A percentile compares a stretch with the other conserved stretches of the same genome.
These are phyloP conservation scores for Cladosporium sp. DNA, from an alignment of 2,329 filamentous ascomycete genomes.

Conservation along the genomic window DNA sequence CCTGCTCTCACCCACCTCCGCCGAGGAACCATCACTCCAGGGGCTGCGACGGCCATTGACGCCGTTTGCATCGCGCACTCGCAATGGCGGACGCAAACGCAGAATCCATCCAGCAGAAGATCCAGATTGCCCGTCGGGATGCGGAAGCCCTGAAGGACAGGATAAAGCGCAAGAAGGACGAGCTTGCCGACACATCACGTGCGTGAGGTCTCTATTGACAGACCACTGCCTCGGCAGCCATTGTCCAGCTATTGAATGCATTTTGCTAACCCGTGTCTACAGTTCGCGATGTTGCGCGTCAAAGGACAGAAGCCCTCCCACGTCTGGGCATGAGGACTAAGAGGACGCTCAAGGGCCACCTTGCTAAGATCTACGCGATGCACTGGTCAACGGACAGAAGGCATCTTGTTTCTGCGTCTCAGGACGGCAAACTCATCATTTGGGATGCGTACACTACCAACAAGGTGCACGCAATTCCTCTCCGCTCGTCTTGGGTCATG, in stretches of 20 bases:
- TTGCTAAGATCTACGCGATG: conserved; percentile 99
- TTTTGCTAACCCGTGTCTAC: conserved; percentile 30
- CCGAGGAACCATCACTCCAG: conserved; percentile 13
- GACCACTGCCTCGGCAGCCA: neutral
- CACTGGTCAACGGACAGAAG: conserved; percentile 99
- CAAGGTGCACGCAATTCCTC: conserved; percentile 97
- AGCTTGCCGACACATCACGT: conserved; percentile 97
- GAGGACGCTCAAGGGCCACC: conserved; percentile 93
- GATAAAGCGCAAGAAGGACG: conserved; percentile 99
- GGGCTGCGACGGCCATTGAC: conserved; percentile 23
- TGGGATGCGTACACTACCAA: conserved; percentile 99
- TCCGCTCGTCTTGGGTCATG: conserved; percentile 99
- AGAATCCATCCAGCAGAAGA: conserved; percentile 59
- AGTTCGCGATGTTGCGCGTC: conserved; percentile 92
- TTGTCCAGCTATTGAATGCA: neutral
- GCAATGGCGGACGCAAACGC: conserved; percentile 53
- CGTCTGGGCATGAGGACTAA: conserved; percentile 97
- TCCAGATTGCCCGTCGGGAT: conserved; percentile 96
- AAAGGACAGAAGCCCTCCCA: conserved; percentile 88
- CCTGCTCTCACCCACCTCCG: conserved; percentile 1
- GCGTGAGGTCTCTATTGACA: conserved; percentile 50
- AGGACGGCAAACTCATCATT: conserved; percentile 99
- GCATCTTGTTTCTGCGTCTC: conserved; percentile 95
- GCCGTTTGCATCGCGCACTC: conserved; percentile 22
- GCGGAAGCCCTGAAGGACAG: conserved; percentile 96